Percentiles rank a stretch among this genome's conserved stretches.
Evolutionary conservation across 345 rosid genomes (phyloP).

Genomic region (Hibiscus tridactylites): DNA sequence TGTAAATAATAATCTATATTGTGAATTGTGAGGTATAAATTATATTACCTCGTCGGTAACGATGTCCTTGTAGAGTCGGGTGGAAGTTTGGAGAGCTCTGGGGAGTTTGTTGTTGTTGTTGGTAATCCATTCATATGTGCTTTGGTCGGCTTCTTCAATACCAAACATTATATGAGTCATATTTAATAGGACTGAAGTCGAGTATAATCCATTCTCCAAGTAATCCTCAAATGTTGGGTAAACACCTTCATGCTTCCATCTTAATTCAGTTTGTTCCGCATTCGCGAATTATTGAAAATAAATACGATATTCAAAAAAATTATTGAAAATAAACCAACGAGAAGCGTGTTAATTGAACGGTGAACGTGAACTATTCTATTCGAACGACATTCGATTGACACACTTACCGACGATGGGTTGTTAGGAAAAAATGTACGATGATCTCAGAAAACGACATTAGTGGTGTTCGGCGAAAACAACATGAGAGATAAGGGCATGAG

Average conservation of each 20-base stretch:
- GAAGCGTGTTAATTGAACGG: too few species aligned
- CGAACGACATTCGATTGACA: too few species aligned
- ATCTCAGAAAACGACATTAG: too few species aligned
- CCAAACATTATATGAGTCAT: background rate
- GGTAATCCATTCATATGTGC: background rate
- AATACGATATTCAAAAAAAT: too few species aligned
- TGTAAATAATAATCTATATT: too few species aligned
- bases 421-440: too few species aligned
- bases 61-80: background rate
- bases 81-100: background rate
- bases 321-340: too few species aligned
- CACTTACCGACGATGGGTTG: too few species aligned
- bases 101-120: background rate
- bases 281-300: background rate
- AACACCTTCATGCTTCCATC: background rate
- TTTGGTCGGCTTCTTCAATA: background rate
- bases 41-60: background rate
- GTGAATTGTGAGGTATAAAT: too few species aligned
- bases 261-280: conserved; percentile 9
- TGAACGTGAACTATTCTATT: too few species aligned
- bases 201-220: background rate
- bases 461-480: too few species aligned
- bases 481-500: too few species aligned
- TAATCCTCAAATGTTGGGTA: conserved; percentile 16
- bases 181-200: background rate